A percentile compares a stretch with the other conserved stretches of the same genome.
These are phyloP conservation scores for Cercophora newfieldiana DNA, from an alignment of 495 filamentous ascomycete genomes.

Conservation along the genomic window DNA sequence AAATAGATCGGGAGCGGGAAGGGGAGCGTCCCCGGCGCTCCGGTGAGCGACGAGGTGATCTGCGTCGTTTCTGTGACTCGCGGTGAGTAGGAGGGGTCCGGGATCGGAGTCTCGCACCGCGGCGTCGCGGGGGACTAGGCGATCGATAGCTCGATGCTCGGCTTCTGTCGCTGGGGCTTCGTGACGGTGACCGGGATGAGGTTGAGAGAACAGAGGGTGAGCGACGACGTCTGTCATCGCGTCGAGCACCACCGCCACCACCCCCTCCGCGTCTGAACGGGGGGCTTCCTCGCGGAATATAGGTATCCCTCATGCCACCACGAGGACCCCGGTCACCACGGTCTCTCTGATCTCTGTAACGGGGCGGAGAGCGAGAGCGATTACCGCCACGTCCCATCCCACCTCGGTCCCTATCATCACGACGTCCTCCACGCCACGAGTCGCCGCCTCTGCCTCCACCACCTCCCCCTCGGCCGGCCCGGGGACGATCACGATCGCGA, in stretches of 20 bases:
- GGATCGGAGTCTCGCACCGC: slow-evolving; percentile 37
- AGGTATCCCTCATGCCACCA: slow-evolving; percentile 32
- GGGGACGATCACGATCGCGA: slow-evolving; percentile 58
- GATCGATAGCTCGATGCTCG: slow-evolving; percentile 39
- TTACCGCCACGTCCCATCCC: slow-evolving; percentile 44
- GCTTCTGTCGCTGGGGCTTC: slow-evolving; percentile 29
- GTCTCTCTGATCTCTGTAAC: slow-evolving; percentile 39
- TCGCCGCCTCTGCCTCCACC: slow-evolving; percentile 32
- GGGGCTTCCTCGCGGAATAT: slow-evolving; percentile 32
- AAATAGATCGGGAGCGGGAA: slow-evolving; percentile 29
- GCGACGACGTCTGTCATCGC: slow-evolving; percentile 34
- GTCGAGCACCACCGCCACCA: slow-evolving; percentile 20
- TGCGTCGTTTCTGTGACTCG: slow-evolving; percentile 42
- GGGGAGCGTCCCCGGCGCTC: slow-evolving; percentile 25
- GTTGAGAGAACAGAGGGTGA: slow-evolving; percentile 31
- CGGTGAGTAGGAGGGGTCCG: slow-evolving; percentile 44
- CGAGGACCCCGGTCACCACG: slow-evolving; percentile 23
- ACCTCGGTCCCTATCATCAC: slow-evolving; percentile 51
- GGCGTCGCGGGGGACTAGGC: slow-evolving; percentile 37
- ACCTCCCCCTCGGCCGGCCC: slow-evolving; percentile 56
- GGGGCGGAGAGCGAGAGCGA: slow-evolving; percentile 65
- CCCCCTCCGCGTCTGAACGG: slow-evolving; percentile 27
- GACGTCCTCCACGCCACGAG: slow-evolving; percentile 39
- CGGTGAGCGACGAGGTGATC: slow-evolving; percentile 35
- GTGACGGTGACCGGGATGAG: slow-evolving; percentile 39